Evolutionary conservation across 257 asterid genomes (phyloP), one percentile per base, ranked within the genome.

Genomic region (Coffea eugenioides): DNA sequence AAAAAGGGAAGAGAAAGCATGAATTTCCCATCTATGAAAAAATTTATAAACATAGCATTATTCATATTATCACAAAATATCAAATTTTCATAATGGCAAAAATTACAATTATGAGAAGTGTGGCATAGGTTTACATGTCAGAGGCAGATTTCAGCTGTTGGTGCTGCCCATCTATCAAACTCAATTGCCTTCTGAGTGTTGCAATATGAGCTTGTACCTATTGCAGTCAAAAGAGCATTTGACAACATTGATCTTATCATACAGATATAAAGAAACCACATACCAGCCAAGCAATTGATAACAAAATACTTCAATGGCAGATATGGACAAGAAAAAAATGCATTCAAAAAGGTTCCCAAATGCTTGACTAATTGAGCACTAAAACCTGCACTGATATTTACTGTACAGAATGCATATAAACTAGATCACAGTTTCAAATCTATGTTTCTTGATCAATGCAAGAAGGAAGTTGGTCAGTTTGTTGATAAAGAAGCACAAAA

Each of bases 191-290:
- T 84, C 92, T 88, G 75, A 90, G 89, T 87, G 96, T 87, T 75
- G 94, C 96, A 82, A 94, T 90, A 81, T 92, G 96, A 74, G 94
- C 90, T 92, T 94, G 98, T 78, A 91, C 97, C 98, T 91, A 77
- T 71, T 64, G 64, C 75, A 85, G 84, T 80, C 78, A 85, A 49
- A 51, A 74, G 64, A 76, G 43, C 72, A 16, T 83, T 61, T 20
- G 36, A 61, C 66, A 59, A 84, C 79, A 39, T 43, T 75, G 71
- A 61, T 43, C 43, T 25, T n/a, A 75, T 59, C 10, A 61, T 9
- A 48, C 49, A 72, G 41, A 31, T 45, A 62, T 16, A 46, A 64
- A 12, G 64, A 65, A 57, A 20, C 7, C 20, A 57, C 27, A 21
- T 23, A 21, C 54, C 82, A 78, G 68, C 59, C 51, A 79, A 65